phyloP scores from a whole-genome alignment of 1,139 yeast genomes.

The Geotrichum aggregatum region DNA sequence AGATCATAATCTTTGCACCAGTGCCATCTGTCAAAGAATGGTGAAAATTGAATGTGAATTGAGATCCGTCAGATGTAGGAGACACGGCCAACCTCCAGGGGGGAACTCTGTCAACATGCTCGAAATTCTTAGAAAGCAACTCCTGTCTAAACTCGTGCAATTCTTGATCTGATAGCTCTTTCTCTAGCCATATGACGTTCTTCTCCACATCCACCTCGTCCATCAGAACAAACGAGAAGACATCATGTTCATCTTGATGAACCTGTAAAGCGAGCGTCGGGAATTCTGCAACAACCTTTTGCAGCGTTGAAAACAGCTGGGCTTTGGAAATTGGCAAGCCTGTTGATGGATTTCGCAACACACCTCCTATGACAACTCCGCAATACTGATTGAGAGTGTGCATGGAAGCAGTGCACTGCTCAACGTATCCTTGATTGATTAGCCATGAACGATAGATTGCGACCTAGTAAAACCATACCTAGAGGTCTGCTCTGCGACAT shows the following conservation, averaged over 20 bases:
- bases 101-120: not conserved
- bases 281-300: not conserved
- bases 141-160: not conserved
- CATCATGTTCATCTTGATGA: not conserved
- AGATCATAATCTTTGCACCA: not conserved
- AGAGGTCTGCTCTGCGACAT: not conserved
- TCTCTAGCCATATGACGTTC: not conserved
- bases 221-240: not conserved
- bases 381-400: not conserved
- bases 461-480: not conserved
- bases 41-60: not conserved
- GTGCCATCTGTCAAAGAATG: not conserved
- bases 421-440: not conserved
- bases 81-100: not conserved
- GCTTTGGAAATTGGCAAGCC: not conserved
- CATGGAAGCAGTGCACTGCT: not conserved
- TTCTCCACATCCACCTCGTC: not conserved
- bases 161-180: not conserved
- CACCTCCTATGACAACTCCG: not conserved
- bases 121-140: not conserved
- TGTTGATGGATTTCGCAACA: not conserved
- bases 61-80: not conserved
- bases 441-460: not conserved
- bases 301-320: not conserved
- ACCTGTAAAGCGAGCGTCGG: not conserved